Conservation (phyloP, 345 rosid species). For the Salix viminalis region DNA sequence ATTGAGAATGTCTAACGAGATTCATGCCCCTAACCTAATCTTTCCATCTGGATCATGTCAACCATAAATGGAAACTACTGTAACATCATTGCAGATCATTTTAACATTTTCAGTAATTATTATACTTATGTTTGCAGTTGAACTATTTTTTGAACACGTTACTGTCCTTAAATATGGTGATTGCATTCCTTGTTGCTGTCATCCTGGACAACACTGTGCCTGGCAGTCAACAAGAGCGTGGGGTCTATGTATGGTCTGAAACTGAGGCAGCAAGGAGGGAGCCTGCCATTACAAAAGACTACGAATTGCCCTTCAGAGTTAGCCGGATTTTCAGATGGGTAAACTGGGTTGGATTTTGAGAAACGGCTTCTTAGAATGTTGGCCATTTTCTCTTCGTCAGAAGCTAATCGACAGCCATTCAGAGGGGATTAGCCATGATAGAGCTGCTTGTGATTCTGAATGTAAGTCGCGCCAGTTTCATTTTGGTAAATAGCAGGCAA, state of each 20-base stretch:
- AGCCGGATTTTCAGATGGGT: slow-evolving; percentile 91
- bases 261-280: slow-evolving; percentile 85
- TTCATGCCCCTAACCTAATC: not conserved
- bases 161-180: slow-evolving; percentile 72
- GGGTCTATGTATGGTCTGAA: slow-evolving; percentile 87
- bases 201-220: slow-evolving; percentile 93
- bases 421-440: not conserved
- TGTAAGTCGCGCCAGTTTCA: slow-evolving; percentile 7
- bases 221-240: slow-evolving; percentile 84
- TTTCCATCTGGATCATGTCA: not conserved
- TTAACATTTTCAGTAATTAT: not conserved
- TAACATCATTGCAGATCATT: not conserved
- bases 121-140: slow-evolving; percentile 41
- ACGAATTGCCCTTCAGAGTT: slow-evolving; percentile 76
- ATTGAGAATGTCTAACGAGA: not conserved
- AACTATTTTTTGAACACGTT: slow-evolving; percentile 83
- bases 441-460: slow-evolving; percentile 7
- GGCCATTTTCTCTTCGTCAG: not conserved
- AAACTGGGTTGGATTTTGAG: slow-evolving; percentile 90
- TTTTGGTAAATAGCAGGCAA: slow-evolving; percentile 37
- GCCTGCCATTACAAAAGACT: slow-evolving; percentile 78
- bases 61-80: not conserved
- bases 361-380: not conserved
- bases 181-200: slow-evolving; percentile 85
- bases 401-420: slow-evolving; percentile 9